Conservation (phyloP, 495 filamentous ascomycete species). For the Tuber brumale region DNA sequence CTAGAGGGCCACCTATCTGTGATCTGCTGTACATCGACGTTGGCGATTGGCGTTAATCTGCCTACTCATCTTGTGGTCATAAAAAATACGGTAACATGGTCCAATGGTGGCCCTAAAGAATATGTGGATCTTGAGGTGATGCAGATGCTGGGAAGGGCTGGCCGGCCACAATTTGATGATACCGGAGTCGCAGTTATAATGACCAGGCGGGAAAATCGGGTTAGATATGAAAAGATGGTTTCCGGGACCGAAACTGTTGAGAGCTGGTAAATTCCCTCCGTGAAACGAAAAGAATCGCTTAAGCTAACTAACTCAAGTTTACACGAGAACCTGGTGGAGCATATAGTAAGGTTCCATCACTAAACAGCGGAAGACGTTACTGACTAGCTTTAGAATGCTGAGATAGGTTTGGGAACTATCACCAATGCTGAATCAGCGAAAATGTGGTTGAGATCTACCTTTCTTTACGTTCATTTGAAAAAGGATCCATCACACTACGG, state of each 20-base stretch:
- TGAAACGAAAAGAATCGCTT: background rate
- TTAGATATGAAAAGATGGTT: constrained; percentile 74
- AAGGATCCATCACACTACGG: constrained; percentile 75
- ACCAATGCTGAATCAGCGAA: constrained; percentile 63
- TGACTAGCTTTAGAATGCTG: constrained; percentile 58
- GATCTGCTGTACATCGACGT: constrained; percentile 91
- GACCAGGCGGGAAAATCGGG: constrained; percentile 61
- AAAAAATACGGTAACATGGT: constrained; percentile 76
- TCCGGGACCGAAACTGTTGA: constrained; percentile 78
- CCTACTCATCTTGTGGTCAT: constrained; percentile 90
- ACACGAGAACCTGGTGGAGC: constrained; percentile 82
- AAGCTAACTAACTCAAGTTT: constrained; percentile 47
- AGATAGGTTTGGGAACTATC: constrained; percentile 80
- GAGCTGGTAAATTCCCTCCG: constrained; percentile 51
- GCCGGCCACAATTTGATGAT: constrained; percentile 85
- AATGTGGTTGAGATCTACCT: constrained; percentile 78
- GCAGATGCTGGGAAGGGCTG: constrained; percentile 96
- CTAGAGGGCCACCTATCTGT: constrained; percentile 70
- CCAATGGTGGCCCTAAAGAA: constrained; percentile 60
- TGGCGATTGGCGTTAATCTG: constrained; percentile 89
- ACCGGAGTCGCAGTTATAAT: constrained; percentile 82
- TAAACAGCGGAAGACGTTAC: background rate
- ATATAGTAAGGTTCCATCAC: constrained; percentile 49
- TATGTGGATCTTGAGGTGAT: constrained; percentile 91
- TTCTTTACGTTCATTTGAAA: constrained; percentile 74